Base-by-base conservation (phyloP, 441 rosid genomes). In the Raphanus hybrid region DNA sequence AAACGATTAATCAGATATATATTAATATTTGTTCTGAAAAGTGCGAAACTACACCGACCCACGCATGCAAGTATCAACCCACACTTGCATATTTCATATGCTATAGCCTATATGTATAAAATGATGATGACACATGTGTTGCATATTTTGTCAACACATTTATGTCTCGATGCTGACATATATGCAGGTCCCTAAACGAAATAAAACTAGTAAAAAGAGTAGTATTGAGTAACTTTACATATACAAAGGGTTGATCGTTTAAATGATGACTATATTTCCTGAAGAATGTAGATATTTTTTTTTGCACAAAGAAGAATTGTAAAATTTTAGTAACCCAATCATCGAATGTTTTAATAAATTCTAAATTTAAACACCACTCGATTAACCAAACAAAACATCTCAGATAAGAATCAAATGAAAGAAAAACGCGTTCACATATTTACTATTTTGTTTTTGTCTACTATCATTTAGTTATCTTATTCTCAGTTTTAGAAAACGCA, bases 41-140 rank as follows among this genome's bases (percentile, higher is more conserved):
- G 57, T 35, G 54, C 20, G 34, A 48, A 69, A 69, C 29, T 11
- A 76, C 52, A 62, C 64, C 58, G 75, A 52, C 69, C 79, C 75
- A 76, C 79, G 79, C 35, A 52, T 69, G 60, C 60, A 55, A 18
- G 58, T 26, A 61, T 35, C 18, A 69, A 39, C 48, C 45, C 70
- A 70, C 75, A 76, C 41, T 61, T 75, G 32, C 79, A 69, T 34
- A 34, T 67, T 27, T 11, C 9, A 60, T 66, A 37, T n/a, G 18
- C 14, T 18, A 18, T 18, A 18, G 26, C 26, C 26, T 23, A 48
- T 26, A 67, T 50, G 23, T 62, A 59, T 18, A 2, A 50, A 75
- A 3, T 27, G 39, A 27, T 60, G 64, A 60, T 62, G 74, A 62
- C 64, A 62, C 58, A 37, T 76, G 58, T 41, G 55, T 52, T 14